Percentiles rank a stretch among this genome's conserved stretches.
Evolutionary conservation across 306 rosid species (phyloP).

Genomic region (Sicyos baderoa): DNA sequence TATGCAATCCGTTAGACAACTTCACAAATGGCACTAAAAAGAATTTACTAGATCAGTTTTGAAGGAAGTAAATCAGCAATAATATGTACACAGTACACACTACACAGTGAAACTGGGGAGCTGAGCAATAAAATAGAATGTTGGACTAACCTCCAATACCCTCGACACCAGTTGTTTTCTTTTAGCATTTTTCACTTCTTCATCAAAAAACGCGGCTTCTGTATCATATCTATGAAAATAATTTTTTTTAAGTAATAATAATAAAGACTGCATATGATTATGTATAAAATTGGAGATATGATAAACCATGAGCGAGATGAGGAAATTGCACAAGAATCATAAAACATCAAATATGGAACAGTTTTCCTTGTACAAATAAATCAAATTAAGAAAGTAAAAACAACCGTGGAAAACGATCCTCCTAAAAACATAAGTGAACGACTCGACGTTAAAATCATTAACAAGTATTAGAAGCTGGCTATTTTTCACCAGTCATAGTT

Average conservation of each 20-base stretch:
- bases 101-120: neutral
- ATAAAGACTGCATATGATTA: neutral
- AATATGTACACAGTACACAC: neutral
- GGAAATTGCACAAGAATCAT: neutral
- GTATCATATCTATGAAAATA: slow-evolving; percentile 49
- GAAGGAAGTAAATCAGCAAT: slow-evolving; percentile 2
- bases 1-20: neutral
- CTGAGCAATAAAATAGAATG: neutral
- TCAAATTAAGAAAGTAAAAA: neutral
- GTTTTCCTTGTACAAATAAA: neutral
- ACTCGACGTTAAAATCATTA: neutral
- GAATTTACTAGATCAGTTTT: neutral
- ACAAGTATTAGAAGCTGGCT: neutral
- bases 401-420: slow-evolving; percentile 12
- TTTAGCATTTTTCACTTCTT: slow-evolving; percentile 64
- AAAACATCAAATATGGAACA: neutral
- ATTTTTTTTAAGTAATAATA: neutral
- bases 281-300: slow-evolving; percentile 1
- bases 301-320: neutral
- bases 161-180: slow-evolving; percentile 37
- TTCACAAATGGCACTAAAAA: neutral
- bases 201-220: slow-evolving; percentile 70
- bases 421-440: neutral
- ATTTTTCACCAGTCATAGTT: neutral
- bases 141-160: slow-evolving; percentile 16